Base-by-base conservation (phyloP, 2,329 filamentous ascomycete genomes). In the Monosporascus sp. region DNA sequence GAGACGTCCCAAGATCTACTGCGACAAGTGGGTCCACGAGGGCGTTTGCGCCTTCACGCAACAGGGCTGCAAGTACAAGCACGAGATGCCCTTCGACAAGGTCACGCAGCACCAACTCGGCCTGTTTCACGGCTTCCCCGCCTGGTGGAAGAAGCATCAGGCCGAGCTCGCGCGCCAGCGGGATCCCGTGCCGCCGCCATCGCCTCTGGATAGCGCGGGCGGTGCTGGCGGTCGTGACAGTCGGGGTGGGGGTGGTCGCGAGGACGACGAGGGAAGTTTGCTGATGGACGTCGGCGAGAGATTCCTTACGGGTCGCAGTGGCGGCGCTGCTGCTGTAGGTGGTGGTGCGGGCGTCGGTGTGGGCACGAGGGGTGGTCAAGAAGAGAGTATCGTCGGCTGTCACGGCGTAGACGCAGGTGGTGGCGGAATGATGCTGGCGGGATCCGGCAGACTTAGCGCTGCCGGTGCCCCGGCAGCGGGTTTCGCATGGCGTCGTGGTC, bases 1-100 rank as follows among this genome's bases (percentile, higher is more conserved):
- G 50, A 63, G 65, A 17, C 65, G 64, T 24, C 58, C 62, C 53
- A 96, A 96, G 67, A 74, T 87, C 24, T 96, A 88, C 69, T 96
- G 91, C 71, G 89, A 90, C 54, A 90, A 93, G 69, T 97, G 91
- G 91, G 86, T 96, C 51, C 85, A 89, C 61, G 86, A 88, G 54
- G 91, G 90, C 20, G 83, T 89, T 44, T 97, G 92, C 67, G 88
- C 88, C 56, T 97, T 90, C 68, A 85, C 81, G 3, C 89, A 95
- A 67, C 86, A 92, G 64, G 91, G 92, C 0, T 96, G 92, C 73
- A 84, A 86, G 59, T 96, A 85, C 75, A 93, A 91, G 72, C 92
- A 96, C 68, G 89, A 94, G 67, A 96, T 96, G 88, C 92, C 92
- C 0, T 70, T 74, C 25, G 84, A 91, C 58, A 76, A 76, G 49